Conservation (phyloP, 2,329 filamentous ascomycete species). For the Pseudonectria foliicola region DNA sequence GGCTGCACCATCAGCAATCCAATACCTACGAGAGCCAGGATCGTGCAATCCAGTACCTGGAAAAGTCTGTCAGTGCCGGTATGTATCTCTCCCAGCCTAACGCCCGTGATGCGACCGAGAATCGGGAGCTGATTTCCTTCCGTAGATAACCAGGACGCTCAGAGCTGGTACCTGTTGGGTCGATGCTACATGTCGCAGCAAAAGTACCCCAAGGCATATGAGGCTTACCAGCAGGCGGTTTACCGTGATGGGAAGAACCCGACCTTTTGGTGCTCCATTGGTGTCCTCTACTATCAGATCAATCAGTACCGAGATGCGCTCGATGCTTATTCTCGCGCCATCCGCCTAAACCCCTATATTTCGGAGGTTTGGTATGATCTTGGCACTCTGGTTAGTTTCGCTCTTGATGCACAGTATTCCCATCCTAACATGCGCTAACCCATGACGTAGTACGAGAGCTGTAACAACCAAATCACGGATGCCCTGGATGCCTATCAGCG, state of each 20-base stretch:
- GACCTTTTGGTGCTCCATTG: slow-evolving; percentile 99
- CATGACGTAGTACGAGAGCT: slow-evolving; percentile 75
- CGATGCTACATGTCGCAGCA: slow-evolving; percentile 99
- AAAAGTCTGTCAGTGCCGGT: slow-evolving; percentile 94
- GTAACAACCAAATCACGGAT: slow-evolving; percentile 97
- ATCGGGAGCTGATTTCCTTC: slow-evolving; percentile 20
- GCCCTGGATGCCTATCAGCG: slow-evolving; percentile 92
- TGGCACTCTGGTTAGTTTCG: slow-evolving; percentile 73
- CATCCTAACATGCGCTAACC: slow-evolving; percentile 24
- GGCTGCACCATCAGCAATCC: slow-evolving; percentile 96
- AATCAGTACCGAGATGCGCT: slow-evolving; percentile 98
- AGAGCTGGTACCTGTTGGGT: slow-evolving; percentile 97
- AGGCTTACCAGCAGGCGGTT: slow-evolving; percentile 96
- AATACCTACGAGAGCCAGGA: slow-evolving; percentile 88
- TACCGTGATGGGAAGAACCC: slow-evolving; percentile 97
- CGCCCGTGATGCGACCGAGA: slow-evolving; percentile 2
- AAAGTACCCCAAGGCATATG: slow-evolving; percentile 97
- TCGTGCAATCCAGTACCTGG: slow-evolving; percentile 90
- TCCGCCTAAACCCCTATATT: slow-evolving; percentile 94
- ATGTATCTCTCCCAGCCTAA: slow-evolving; percentile 31
- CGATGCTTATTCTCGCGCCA: slow-evolving; percentile 94
- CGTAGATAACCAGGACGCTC: slow-evolving; percentile 90
- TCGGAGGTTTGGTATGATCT: slow-evolving; percentile 99
- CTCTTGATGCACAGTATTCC: neutral
- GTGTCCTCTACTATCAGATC: slow-evolving; percentile 98